Percentiles rank a stretch among this genome's conserved stretches.
These are phyloP conservation scores for Cyberlindnera petersonii DNA, from an alignment of 805 yeast species.

Conservation along the genomic window DNA sequence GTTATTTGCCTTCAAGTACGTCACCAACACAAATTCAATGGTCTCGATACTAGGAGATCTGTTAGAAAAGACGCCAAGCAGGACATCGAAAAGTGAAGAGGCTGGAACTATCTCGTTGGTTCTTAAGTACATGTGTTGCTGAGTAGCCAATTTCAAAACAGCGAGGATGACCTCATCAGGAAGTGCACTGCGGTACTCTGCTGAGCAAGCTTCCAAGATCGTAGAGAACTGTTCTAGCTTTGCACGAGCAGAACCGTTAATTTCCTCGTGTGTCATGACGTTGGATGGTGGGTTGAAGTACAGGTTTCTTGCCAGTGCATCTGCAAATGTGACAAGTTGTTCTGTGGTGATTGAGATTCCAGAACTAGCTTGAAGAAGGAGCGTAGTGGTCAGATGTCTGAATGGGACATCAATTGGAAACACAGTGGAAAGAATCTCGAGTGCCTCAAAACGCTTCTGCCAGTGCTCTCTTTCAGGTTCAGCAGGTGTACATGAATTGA, in stretches of 20 bases:
- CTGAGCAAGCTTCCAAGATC: conserved; percentile 12
- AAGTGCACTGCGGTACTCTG: conserved; percentile 11
- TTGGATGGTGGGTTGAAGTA: conserved; percentile 10
- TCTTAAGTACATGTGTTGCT: conserved; percentile 18
- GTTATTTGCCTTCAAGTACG: conserved; percentile 20
- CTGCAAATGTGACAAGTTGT: conserved; percentile 10
- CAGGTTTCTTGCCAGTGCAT: conserved; percentile 6
- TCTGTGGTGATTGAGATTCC: conserved; percentile 15
- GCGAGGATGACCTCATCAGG: conserved; percentile 15
- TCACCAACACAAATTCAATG: conserved; percentile 19
- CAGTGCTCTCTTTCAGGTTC: conserved; percentile 19
- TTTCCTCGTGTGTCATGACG: not conserved
- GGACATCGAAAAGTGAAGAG: conserved; percentile 11
- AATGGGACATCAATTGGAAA: conserved; percentile 9
- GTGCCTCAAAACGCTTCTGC: conserved; percentile 14
- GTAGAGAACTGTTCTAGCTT: conserved; percentile 12
- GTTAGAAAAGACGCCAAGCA: conserved; percentile 14
- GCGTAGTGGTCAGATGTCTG: conserved; percentile 5
- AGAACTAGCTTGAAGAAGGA: conserved; percentile 17
- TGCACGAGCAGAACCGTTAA: conserved; percentile 2
- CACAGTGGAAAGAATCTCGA: conserved; percentile 11
- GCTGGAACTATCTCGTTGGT: conserved; percentile 12
- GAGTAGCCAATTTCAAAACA: conserved; percentile 21
- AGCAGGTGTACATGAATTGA: conserved; percentile 17
- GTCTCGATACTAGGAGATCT: conserved; percentile 5